Evolutionary conservation across 805 yeast species (phyloP).

Genomic region (Candida sakaeoensis): DNA sequence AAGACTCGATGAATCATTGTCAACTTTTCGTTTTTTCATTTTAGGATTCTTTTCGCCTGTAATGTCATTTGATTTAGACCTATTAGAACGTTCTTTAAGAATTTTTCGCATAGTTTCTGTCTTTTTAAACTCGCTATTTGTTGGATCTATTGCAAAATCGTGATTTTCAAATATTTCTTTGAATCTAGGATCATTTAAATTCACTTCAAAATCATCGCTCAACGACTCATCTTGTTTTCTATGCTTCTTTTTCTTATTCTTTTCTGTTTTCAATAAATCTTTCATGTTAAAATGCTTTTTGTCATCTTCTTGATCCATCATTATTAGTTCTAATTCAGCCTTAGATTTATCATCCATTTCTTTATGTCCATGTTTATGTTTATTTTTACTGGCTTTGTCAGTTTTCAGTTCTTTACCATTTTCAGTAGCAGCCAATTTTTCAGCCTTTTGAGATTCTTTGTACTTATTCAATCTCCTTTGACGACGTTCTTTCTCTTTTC

Average conservation of each 20-base stretch:
- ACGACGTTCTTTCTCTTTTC: slow-evolving; percentile 92
- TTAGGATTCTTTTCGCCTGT: slow-evolving; percentile 4
- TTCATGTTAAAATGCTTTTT: slow-evolving; percentile 73
- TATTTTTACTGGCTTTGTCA: slow-evolving; percentile 14
- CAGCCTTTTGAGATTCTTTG: slow-evolving; percentile 53
- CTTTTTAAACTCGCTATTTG: slow-evolving; percentile 83
- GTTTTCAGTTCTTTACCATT: slow-evolving; percentile 13
- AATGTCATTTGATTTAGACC: slow-evolving; percentile 21
- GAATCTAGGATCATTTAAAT: slow-evolving; percentile 82
- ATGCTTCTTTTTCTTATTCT: slow-evolving; percentile 46
- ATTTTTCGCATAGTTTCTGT: slow-evolving; percentile 84
- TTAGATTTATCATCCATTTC: slow-evolving; percentile 23
- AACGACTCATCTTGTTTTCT: slow-evolving; percentile 47
- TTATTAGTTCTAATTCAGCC: slow-evolving; percentile 71
- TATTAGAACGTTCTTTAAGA: slow-evolving; percentile 67
- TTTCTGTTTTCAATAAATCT: slow-evolving; percentile 72
- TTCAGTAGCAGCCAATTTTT: slow-evolving; percentile 23
- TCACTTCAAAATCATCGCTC: slow-evolving; percentile 57
- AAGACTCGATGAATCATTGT: slow-evolving; percentile 10
- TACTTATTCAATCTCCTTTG: slow-evolving; percentile 75
- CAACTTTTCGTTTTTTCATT: slow-evolving; percentile 3
- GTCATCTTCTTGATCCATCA: slow-evolving; percentile 58
- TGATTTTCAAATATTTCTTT: slow-evolving; percentile 84
- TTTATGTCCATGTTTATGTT: slow-evolving; percentile 18
- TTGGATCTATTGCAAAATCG: slow-evolving; percentile 92